Conservation (phyloP, 139 green algal genomes). For the Eudorina sp. region DNA sequence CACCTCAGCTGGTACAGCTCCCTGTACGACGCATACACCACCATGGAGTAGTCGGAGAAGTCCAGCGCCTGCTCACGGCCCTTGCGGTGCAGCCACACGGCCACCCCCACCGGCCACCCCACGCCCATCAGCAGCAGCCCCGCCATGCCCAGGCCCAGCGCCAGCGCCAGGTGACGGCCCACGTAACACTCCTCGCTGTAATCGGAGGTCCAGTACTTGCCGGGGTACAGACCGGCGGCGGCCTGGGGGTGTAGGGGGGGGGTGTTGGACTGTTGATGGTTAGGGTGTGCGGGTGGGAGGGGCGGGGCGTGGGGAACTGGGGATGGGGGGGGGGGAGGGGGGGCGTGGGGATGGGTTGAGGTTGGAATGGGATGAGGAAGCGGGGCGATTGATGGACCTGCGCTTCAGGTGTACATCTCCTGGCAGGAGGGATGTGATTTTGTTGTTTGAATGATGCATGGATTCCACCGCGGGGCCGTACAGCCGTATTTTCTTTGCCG, state of each 20-base stretch:
- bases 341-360: background rate
- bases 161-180: slow-evolving; percentile 55
- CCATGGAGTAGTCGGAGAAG: slow-evolving; percentile 34
- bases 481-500: no score
- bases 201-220: slow-evolving; percentile 57
- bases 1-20: slow-evolving; percentile 37
- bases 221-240: background rate
- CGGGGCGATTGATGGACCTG: no score
- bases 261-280: no score
- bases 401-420: no score
- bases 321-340: background rate
- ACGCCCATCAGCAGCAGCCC: slow-evolving; percentile 54
- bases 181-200: slow-evolving; percentile 52
- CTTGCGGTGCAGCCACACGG: slow-evolving; percentile 28
- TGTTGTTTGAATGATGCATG: no score
- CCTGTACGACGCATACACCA: slow-evolving; percentile 15
- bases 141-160: slow-evolving; percentile 56
- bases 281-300: no score
- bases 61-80: background rate
- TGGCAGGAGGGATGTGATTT: no score
- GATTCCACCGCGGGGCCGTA: no score
- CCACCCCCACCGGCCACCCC: slow-evolving; percentile 49
- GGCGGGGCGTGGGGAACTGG: no score
- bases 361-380: no score
- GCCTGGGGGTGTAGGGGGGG: background rate